Base-by-base conservation (phyloP, 106 monocot species). In the Phalaenopsis equestris region DNA sequence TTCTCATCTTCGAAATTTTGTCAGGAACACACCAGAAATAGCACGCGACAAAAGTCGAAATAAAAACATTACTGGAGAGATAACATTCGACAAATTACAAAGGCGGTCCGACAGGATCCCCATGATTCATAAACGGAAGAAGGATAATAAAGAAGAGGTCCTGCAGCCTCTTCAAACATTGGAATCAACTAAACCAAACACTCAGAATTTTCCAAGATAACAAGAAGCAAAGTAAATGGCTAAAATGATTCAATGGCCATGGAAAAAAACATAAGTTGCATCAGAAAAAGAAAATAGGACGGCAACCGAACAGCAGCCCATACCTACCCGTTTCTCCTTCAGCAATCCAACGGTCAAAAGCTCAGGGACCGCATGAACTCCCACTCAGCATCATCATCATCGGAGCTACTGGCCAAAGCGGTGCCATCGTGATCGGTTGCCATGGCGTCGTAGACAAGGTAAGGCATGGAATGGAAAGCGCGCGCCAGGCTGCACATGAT, bases 401-500 rank as follows among this genome's bases (percentile, higher is more conserved):
- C 80, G 17, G 23, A 55, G 21, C 78, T 38, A 56, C 43, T n/a
- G 38, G 47, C 72, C 9, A 2, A 68, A 1, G 41, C 55, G 30
- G 52, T 81, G 3, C 8, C 77, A 2, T 56, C 79, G 10, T 49
- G 76, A 6, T 47, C 49, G 45, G 80, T 73, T 2, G 12, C 85
- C 1, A 75, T 83, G 8, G 79, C 58, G 18, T 30, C 78, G 67
- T 56, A 76, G 15, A 85, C 81, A 6, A 98, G 85, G 76, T 98
- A 98, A 3, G 94, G 94, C 97, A 94, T 98, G 56, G 92, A 87
- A 80, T 82, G 56, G 84, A 98, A 92, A 42, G 86, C 90, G 19
- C 79, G 72, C 0, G 87, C 87, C 15, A 96, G 78, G 4, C 82
- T 55, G 56, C 46, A 24, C 1, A 83, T 83, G 41, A 86, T 30